Base-by-base conservation (phyloP, 768 basidiomycete genomes). In the Tricholoma terreum region DNA sequence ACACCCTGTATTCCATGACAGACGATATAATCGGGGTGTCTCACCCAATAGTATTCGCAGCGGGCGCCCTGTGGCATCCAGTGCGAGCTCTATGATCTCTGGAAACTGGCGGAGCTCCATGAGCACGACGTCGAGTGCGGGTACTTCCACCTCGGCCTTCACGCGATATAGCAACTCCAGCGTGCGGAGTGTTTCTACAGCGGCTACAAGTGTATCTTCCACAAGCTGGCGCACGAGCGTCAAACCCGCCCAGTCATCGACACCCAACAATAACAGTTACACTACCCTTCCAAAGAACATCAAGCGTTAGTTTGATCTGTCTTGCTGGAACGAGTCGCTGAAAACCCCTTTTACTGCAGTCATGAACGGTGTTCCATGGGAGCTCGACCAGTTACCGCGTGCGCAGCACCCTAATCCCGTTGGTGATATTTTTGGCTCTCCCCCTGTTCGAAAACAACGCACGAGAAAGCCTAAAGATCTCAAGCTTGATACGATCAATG, bases 161-260 rank as follows among this genome's bases (percentile, higher is more conserved):
- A 92, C 91, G 21, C 77, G 86, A 58, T 91, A 88, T 74, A 92
- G 89, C 73, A 88, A 88, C 65, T 81, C 83, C 40, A 87, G 89
- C 68, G 65, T 78, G 56, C 79, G 88, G 55, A 91, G 89, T 61
- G 78, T 92, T 40, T 88, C 88, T 19, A 92, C 92, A 4, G 83
- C 83, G 55, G 91, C 90, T 43, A 94, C 92, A 14, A 90, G 89
- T 62, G 82, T 90, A 6, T 90, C 89, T 31, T 81, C 83, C 21
- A 75, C 79, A 49, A 90, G 87, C 70, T 90, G 90, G 87, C 83
- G 88, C 65, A 81, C 80, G 17, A 79, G 77, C 61, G 68, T 70
- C 61, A 77, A 77, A 61, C 67, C 72, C 49, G 54, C 60, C 14
- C 63, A 54, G n/a, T 34, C 66, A 4, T 31, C 71, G 33, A 63